Base-by-base conservation (phyloP, 169 alveolate genomes). In the Eimeria praecox region DNA sequence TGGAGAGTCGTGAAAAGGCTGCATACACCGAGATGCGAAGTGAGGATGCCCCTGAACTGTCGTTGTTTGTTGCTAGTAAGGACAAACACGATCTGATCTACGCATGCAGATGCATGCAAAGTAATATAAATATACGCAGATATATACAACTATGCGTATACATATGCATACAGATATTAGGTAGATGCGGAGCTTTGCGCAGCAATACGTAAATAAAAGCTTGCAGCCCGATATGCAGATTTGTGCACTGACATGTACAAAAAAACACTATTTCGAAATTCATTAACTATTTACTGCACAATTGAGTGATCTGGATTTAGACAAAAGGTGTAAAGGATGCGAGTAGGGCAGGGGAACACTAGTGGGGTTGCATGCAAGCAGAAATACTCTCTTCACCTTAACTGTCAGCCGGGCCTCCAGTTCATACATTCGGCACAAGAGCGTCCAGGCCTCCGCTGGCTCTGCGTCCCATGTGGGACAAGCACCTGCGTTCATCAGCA, bases 371-470 rank as follows among this genome's bases (percentile, higher is more conserved):
- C 20, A 49, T 49, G 56, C 56, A 49, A 49, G 20, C 5, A 49
- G 20, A 49, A 49, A 49, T 12, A 49, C 5, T 8, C 20, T 12
- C 56, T 20, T 59, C 27, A 52, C 91, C 27, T 83, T 83, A 10
- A 44, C 35, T 33, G 49, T n/a, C n/a, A 83, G 46, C 44, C 71
- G 49, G 8, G 91, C 91, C 75, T 83, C 91, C 35, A 83, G 9
- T 10, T 83, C 73, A 38, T 83, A 83, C 52, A 83, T 16, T 12
- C 9, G 66, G 49, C 91, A 46, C 9, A 83, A 33, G 38, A 83
- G 71, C 3, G 66, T 27, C 91, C 91, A 83, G 24, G 91, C 91
- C 73, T 83, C 91, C n/a, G 91, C 91, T 10, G 91, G 75, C 33
- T 83, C 91, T 30, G 91, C 91, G 2, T 83, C 91, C 91, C 91